Evolutionary conservation across 2,329 filamentous ascomycete genomes (phyloP).

Genomic region (Metarhizium brunneum): DNA sequence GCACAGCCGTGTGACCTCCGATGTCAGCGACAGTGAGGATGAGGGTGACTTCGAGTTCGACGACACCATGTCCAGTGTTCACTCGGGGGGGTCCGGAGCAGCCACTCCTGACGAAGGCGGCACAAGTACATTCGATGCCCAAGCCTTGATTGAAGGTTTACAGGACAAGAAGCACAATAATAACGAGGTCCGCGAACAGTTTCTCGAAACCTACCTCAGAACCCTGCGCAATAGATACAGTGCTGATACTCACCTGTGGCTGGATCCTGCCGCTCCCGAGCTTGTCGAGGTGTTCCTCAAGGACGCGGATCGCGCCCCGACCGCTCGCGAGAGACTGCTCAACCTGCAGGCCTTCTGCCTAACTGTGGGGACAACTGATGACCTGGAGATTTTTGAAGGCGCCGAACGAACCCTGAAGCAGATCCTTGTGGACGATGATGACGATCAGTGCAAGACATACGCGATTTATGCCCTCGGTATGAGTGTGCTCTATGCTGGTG

Average conservation of each 20-base stretch:
- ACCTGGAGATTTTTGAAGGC: conserved; percentile 27
- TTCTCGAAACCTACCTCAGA: conserved; percentile 23
- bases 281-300: conserved; percentile 58
- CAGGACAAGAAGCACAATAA: conserved; percentile 69
- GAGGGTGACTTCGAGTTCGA: conserved; percentile 29
- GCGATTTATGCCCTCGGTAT: conserved; percentile 66
- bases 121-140: conserved; percentile 49
- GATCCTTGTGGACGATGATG: conserved; percentile 44
- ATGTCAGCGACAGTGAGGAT: conserved; percentile 46
- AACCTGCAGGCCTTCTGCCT: conserved; percentile 65
- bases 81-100: conserved; percentile 32
- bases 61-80: conserved; percentile 33
- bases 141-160: conserved; percentile 60
- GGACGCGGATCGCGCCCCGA: conserved; percentile 60
- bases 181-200: conserved; percentile 54
- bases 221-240: conserved; percentile 44
- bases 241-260: conserved; percentile 31
- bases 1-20: conserved; percentile 53
- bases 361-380: conserved; percentile 59
- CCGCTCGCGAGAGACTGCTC: conserved; percentile 57
- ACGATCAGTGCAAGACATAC: conserved; percentile 55
- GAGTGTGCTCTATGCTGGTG: conserved; percentile 68
- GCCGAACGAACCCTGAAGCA: conserved; percentile 22
- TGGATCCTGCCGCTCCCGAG: conserved; percentile 44
- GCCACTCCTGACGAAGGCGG: conserved; percentile 58